Percentiles rank a stretch among this genome's conserved stretches.
Evolutionary conservation across 2,329 filamentous ascomycete species (phyloP).

Genomic region (Fusarium sp.): DNA sequence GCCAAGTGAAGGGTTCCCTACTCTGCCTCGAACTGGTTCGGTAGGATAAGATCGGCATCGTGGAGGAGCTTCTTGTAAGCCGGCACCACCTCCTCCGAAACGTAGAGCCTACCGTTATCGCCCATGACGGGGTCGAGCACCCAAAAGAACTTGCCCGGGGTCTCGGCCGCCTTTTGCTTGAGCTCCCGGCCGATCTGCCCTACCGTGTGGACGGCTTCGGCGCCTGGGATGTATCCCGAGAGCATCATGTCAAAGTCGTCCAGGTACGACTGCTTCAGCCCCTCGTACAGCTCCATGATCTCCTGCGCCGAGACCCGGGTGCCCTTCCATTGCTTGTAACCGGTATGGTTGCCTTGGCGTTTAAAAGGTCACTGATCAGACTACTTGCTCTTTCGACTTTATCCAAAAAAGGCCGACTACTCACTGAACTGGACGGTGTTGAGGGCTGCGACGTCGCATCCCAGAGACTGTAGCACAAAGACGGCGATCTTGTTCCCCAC

Average conservation of each 20-base stretch:
- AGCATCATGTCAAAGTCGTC: constrained; percentile 94
- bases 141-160: constrained; percentile 90
- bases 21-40: constrained; percentile 98
- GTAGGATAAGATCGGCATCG: constrained; percentile 89
- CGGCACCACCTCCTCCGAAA: constrained; percentile 89
- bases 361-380: constrained; percentile 6
- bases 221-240: constrained; percentile 92
- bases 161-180: constrained; percentile 69
- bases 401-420: constrained; percentile 45
- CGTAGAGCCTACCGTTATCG: constrained; percentile 91
- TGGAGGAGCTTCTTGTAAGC: constrained; percentile 84
- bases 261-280: constrained; percentile 84
- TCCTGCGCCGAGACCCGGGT: constrained; percentile 84
- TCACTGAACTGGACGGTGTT: constrained; percentile 98
- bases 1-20: constrained; percentile 55
- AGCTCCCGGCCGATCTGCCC: constrained; percentile 86
- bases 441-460: constrained; percentile 91
- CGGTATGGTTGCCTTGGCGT: constrained; percentile 89
- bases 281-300: constrained; percentile 85
- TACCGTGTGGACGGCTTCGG: constrained; percentile 83
- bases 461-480: constrained; percentile 91
- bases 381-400: not conserved
- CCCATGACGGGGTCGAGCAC: constrained; percentile 98
- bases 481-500: constrained; percentile 98
- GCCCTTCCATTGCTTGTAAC: constrained; percentile 89